Base-by-base conservation (phyloP, 495 filamentous ascomycete genomes). In the Xylaria venustula region DNA sequence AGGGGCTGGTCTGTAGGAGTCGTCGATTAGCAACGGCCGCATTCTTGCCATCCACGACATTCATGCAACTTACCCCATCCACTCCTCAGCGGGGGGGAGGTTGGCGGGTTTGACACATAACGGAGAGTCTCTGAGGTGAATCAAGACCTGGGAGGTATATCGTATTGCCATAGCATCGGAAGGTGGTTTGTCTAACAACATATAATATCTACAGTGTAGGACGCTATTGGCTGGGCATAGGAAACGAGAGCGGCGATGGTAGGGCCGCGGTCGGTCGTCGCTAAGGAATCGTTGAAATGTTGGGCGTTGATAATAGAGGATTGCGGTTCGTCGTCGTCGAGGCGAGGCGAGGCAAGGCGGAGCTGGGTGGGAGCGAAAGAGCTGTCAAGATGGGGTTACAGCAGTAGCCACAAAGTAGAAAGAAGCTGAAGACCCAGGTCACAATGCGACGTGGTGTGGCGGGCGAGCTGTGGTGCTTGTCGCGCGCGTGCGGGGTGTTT, bases 61-160 rank as follows among this genome's bases (percentile, higher is more conserved):
- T 1, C n/a, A 40, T 34, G 1, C 17, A 50, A 74, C 87, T 71
- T 83, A 96, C 92, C 93, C 93, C 91, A 98, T 97, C 94, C 94
- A 99, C 81, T 98, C 92, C 79, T 96, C 92, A 58, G 90, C 85
- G 23, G 92, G 88, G 25, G 94, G 94, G 42, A 99, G 83, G 51
- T 80, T 81, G 48, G 85, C 73, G 34, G 94, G 94, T 68, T 93
- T 96, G 58, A 83, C 75, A 66, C 92, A 91, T 65, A 97, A 83
- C 49, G 92, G 93, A 54, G 94, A 99, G 45, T 87, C 74, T 71
- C 87, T 86, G 63, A 99, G 82, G 70, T 74, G 76, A 63, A 90
- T 77, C 61, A 98, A 84, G 79, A 93, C 86, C 50, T 93, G 88
- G 71, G 84, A 81, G 57, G 87, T 83, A 76, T 98, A 98, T 77